These are phyloP conservation scores for Exophiala bonariae DNA, from an alignment of 2,329 filamentous ascomycete genomes.

Conservation along the genomic window DNA sequence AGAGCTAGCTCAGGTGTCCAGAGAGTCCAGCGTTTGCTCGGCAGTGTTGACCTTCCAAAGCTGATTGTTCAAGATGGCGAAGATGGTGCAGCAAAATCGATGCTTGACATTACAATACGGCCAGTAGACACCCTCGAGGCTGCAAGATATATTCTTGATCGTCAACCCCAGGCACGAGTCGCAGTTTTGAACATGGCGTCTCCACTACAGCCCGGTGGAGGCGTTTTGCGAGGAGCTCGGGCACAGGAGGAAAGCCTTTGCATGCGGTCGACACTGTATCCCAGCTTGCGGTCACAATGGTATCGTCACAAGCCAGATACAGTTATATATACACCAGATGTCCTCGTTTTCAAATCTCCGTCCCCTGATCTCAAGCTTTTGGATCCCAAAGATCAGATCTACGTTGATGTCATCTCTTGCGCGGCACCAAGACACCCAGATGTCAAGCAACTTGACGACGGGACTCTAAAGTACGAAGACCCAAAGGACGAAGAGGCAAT, in stretches of 20 bases:
- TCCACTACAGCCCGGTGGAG: constrained; percentile 14
- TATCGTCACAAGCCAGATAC: constrained; percentile 14
- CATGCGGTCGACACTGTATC: constrained; percentile 17
- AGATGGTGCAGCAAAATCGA: not conserved
- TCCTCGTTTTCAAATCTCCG: constrained; percentile 11
- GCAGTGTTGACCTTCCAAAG: not conserved
- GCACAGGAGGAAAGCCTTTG: constrained; percentile 20
- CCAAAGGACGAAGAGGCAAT: constrained; percentile 9
- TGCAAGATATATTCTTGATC: not conserved
- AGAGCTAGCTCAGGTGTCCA: constrained; percentile 9
- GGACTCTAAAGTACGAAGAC: constrained; percentile 9
- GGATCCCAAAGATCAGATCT: constrained; percentile 12
- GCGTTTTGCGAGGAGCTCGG: constrained; percentile 15
- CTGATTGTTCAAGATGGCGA: not conserved
- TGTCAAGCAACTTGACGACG: constrained; percentile 4
- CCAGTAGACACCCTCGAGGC: not conserved
- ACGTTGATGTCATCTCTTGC: constrained; percentile 16
- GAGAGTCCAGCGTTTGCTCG: not conserved
- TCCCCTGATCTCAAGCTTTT: constrained; percentile 1
- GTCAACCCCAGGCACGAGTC: constrained; percentile 3
- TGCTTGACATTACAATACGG: not conserved
- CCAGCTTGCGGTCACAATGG: constrained; percentile 11
- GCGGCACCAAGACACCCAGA: constrained; percentile 13
- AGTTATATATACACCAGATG: constrained; percentile 15
- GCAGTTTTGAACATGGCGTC: constrained; percentile 21